Evolutionary conservation across 2,329 filamentous ascomycete species (phyloP).

Genomic region (Ceratocystiopsis sp.): DNA sequence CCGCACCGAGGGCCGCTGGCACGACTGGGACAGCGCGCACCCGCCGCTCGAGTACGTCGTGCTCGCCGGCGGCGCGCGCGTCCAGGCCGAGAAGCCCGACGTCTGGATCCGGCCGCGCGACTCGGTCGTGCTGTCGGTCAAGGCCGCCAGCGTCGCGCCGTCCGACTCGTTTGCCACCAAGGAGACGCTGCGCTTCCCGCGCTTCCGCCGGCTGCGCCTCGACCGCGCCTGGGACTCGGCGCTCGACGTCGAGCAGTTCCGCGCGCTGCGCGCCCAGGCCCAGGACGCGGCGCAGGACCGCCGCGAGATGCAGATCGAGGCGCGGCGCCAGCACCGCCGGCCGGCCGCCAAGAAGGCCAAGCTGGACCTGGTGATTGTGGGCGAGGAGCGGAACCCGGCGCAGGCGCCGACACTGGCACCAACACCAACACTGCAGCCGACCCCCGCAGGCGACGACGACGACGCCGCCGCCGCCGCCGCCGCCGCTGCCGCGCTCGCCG

Average conservation of each 20-base stretch:
- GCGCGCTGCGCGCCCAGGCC: slow-evolving; percentile 48
- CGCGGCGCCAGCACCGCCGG: slow-evolving; percentile 32
- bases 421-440: slow-evolving; percentile 14
- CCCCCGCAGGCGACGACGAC: too few species aligned
- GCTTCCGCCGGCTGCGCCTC: slow-evolving; percentile 65
- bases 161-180: slow-evolving; percentile 65
- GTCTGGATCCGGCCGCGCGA: slow-evolving; percentile 85
- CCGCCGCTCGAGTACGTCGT: slow-evolving; percentile 68
- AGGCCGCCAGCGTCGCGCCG: slow-evolving; percentile 60
- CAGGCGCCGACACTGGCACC: slow-evolving; percentile 16
- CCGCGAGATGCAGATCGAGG: slow-evolving; percentile 58
- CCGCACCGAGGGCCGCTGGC: slow-evolving; percentile 82
- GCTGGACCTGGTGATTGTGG: slow-evolving; percentile 53
- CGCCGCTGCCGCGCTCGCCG: slow-evolving; percentile 51
- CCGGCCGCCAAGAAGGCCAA: slow-evolving; percentile 44
- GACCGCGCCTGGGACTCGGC: slow-evolving; percentile 75
- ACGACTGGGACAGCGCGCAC: slow-evolving; percentile 59
- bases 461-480: not conserved
- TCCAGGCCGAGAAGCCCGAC: slow-evolving; percentile 65
- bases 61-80: slow-evolving; percentile 55
- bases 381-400: slow-evolving; percentile 32
- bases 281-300: slow-evolving; percentile 59
- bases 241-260: slow-evolving; percentile 62
- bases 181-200: slow-evolving; percentile 74
- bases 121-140: slow-evolving; percentile 74